Base-by-base conservation (phyloP, 2,329 filamentous ascomycete genomes). In the Penicillium sp. region DNA sequence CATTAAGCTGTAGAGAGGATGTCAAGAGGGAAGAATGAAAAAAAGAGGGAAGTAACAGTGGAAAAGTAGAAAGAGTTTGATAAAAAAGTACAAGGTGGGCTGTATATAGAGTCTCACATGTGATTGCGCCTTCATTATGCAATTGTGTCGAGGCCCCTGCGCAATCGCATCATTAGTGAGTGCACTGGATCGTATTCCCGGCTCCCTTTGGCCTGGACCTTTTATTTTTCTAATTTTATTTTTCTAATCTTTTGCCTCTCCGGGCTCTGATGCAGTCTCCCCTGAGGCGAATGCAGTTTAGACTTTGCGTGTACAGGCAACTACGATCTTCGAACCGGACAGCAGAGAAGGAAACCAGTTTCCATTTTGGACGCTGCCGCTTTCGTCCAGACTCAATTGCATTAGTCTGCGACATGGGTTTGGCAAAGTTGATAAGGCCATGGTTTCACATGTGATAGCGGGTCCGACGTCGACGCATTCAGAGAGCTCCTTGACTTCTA, bases 401-500 rank as follows among this genome's bases (percentile, higher is more conserved):
- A 53, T 46, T 42, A 44, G 35, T 43, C 16, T 52, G 44, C 50
- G 14, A 40, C 36, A 28, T 18, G 43, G 39, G 11, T 30, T 44
- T 28, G 27, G 9, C 9, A 24, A 5, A 16, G n/a, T 56, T 61
- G 57, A 62, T 62, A 61, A 62, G 53, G 25, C 28, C 28, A 16
- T 41, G 46, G 31, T 49, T 50, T 62, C 33, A 57, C 67, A 69
- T 69, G 66, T 69, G 67, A 69, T 66, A 60, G 67, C 58, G 67
- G 66, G 65, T 69, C 66, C 45, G 56, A 55, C 51, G 44, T 57
- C 40, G 50, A 55, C 53, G 53, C 51, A 53, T 57, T 46, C 42
- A 44, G 36, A 42, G n/a, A 43, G 51, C 38, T 28, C 10, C 27
- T 28, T 10, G 9, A 30, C 28, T 38, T 38, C 18, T 20, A 38